A percentile compares a stretch with the other conserved stretches of the same genome.
Evolutionary conservation across 306 rosid genomes (phyloP).

Genomic region (Potentilla sterilis): DNA sequence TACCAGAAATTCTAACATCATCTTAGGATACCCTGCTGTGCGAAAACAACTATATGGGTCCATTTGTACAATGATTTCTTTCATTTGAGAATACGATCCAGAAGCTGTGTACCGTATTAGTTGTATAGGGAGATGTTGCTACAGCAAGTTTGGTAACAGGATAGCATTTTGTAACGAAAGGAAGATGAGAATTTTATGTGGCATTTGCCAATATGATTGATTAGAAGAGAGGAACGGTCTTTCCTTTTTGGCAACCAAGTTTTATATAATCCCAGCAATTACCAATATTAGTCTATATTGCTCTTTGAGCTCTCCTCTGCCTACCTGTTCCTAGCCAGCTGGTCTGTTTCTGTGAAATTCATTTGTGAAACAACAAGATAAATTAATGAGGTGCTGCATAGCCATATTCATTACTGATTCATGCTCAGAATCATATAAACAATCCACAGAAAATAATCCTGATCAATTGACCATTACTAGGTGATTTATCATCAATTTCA

Average conservation of each 20-base stretch:
- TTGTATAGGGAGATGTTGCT: not conserved
- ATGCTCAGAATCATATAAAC: not conserved
- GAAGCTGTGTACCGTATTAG: not conserved
- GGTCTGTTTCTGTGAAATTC: not conserved
- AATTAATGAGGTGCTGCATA: not conserved
- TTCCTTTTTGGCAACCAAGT: not conserved
- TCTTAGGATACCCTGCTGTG: not conserved
- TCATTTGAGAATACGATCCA: not conserved
- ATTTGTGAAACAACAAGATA: not conserved
- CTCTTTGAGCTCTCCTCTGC: too few species aligned
- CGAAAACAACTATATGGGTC: not conserved
- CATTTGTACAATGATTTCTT: not conserved
- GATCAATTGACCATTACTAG: not conserved
- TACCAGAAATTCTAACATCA: slow-evolving; percentile 1
- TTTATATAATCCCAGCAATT: too few species aligned
- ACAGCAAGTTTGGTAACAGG: too few species aligned
- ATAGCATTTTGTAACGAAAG: too few species aligned
- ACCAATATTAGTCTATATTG: too few species aligned
- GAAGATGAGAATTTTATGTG: not conserved
- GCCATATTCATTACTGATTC: not conserved
- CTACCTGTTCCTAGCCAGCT: too few species aligned
- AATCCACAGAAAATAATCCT: not conserved
- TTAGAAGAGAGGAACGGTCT: not conserved
- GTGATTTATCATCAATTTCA: not conserved
- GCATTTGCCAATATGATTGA: not conserved